Evolutionary conservation across 495 filamentous ascomycete species (phyloP), one percentile per base, ranked within the genome.

Genomic region (Aspergillus asperescens): DNA sequence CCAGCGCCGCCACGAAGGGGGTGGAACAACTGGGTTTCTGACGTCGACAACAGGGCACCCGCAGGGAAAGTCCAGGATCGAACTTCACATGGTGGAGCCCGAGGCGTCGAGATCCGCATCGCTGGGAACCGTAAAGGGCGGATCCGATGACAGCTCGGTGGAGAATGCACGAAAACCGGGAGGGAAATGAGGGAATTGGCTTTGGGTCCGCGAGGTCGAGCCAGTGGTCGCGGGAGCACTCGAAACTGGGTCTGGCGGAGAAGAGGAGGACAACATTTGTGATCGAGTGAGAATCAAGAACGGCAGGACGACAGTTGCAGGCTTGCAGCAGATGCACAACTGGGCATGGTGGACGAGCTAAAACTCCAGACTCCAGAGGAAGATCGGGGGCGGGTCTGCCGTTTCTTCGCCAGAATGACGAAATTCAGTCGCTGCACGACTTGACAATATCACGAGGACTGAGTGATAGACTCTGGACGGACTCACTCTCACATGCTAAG

Each of bases 11-110:
- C 20, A 5, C 12, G 20, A 41, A 34, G 22, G 22, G 25, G 13
- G 42, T 52, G 52, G 37, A 41, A 55, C 35, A 44, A 42, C 24
- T 39, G 38, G 50, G 10, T 23, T 35, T 56, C 43, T 59, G 57
- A 59, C 57, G 57, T 59, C 52, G 52, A 52, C 39, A 55, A 38
- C 19, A 50, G 23, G 46, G 43, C 41, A 19, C 43, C 42, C 27
- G 43, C 43, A 22, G 28, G 19, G 31, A 31, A 28, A 45, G 41
- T 31, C 44, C 27, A 15, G 42, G 41, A 22, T 37, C 20, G 41
- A 53, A 31, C 31, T 35, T 23, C 19, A 15, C 10, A 31, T 18
- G 42, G 50, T 53, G 50, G 50, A 53, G 16, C 25, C 50, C n/a
- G 27, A 44, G 24, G 4, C 31, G 41, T 44, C 19, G 18, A 18